Evolutionary conservation across 208 protist species (phyloP).

Genomic region (Acanthamoeba healyi): DNA sequence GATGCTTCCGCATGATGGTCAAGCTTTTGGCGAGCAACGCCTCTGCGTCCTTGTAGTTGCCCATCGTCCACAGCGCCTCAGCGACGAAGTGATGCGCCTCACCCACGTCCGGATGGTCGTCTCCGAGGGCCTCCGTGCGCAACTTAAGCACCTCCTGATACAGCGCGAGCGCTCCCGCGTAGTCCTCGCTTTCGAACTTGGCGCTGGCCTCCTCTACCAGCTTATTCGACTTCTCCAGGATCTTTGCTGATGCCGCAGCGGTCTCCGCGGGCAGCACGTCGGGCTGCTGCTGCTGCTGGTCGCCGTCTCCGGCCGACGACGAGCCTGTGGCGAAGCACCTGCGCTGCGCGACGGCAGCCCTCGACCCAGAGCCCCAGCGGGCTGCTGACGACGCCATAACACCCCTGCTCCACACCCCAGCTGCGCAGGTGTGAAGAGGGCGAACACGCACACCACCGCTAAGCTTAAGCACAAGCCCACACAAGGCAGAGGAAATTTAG

Average conservation of each 20-base stretch:
- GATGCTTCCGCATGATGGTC: constrained; percentile 1
- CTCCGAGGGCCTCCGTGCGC: not conserved
- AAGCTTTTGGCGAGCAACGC: not conserved
- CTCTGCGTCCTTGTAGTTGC: constrained; percentile 27
- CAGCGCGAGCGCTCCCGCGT: not conserved
- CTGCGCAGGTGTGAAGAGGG: too few species aligned
- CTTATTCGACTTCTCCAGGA: not conserved
- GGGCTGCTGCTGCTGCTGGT: not conserved
- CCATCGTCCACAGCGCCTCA: constrained; percentile 20
- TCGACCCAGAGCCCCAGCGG: too few species aligned
- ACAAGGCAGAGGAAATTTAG: too few species aligned
- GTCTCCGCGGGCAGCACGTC: too few species aligned
- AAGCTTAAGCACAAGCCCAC: too few species aligned
- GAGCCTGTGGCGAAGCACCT: not conserved
- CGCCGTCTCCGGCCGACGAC: not conserved
- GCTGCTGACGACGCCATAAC: too few species aligned
- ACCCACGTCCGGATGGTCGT: not conserved
- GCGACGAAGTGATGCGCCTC: constrained; percentile 24
- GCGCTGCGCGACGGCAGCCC: too few species aligned
- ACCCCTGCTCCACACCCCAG: too few species aligned
- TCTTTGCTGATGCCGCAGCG: not conserved
- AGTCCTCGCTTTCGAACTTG: constrained; percentile 16
- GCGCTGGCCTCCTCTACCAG: not conserved
- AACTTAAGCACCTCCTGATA: constrained; percentile 26
- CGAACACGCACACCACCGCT: too few species aligned